phyloP scores from a whole-genome alignment of 345 rosid species.

The Eucalyptus cloeziana region DNA sequence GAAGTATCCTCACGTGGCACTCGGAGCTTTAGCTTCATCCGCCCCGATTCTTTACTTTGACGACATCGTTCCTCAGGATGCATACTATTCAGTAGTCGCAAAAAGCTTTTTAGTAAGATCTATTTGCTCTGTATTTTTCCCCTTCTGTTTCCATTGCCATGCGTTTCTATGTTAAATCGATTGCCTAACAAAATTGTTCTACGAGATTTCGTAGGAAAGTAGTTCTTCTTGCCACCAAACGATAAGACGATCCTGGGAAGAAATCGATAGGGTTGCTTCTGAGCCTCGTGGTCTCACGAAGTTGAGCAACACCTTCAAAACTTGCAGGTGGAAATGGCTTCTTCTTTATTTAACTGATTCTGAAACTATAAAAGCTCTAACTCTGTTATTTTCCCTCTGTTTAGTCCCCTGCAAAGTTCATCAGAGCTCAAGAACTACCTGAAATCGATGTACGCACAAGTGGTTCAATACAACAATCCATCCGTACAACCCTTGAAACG shows the following conservation, averaged over 20 bases:
- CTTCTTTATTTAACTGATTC: not conserved
- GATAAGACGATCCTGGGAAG: slow-evolving; percentile 11
- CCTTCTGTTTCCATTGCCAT: not conserved
- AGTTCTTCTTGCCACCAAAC: slow-evolving; percentile 15
- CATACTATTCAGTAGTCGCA: not conserved
- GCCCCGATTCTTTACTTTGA: slow-evolving; percentile 22
- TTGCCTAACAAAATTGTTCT: not conserved
- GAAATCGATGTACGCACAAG: slow-evolving; percentile 1
- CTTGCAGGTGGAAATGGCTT: slow-evolving; percentile 9
- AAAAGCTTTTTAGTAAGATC: slow-evolving; percentile 8
- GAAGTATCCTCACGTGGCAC: slow-evolving; percentile 19
- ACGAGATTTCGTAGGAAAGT: slow-evolving; percentile 1
- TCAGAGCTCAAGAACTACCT: slow-evolving; percentile 13
- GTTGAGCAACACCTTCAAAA: slow-evolving; percentile 11
- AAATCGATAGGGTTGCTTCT: slow-evolving; percentile 8
- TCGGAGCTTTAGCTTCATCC: slow-evolving; percentile 25
- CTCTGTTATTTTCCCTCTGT: not conserved
- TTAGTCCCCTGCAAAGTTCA: slow-evolving; percentile 10
- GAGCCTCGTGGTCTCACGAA: slow-evolving; percentile 4
- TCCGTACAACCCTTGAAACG: slow-evolving; percentile 9
- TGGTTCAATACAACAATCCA: slow-evolving; percentile 33
- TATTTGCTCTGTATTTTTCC: not conserved
- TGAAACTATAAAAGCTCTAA: not conserved
- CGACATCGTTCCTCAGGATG: slow-evolving; percentile 4
- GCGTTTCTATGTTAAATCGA: not conserved